Percentiles rank a stretch among this genome's conserved stretches.
Conservation (phyloP, 768 basidiomycete genomes). For the Lentinula lateritia region DNA sequence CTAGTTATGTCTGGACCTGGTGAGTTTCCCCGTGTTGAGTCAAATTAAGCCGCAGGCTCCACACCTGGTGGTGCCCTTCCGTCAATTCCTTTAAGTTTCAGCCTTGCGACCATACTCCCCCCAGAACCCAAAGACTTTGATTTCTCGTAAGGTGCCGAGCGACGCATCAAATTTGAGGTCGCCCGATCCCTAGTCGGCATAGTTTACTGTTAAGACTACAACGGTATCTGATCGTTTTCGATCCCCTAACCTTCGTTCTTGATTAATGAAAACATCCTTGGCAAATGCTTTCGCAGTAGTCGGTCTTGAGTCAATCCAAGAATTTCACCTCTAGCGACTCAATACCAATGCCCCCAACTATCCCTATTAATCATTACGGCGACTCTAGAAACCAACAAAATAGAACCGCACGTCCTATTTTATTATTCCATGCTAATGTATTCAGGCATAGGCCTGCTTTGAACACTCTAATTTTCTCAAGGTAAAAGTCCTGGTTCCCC, state of each 20-base stretch:
- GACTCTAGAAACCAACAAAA: constrained; percentile 81
- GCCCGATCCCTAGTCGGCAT: constrained; percentile 76
- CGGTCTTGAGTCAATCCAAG: constrained; percentile 77
- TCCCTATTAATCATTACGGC: constrained; percentile 80
- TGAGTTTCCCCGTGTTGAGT: constrained; percentile 81
- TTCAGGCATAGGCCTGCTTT: constrained; percentile 74
- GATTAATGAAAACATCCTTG: constrained; percentile 84
- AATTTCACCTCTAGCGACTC: constrained; percentile 81
- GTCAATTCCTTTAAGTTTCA: constrained; percentile 84
- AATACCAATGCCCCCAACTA: constrained; percentile 83
- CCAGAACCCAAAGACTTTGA: constrained; percentile 88
- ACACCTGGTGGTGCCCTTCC: constrained; percentile 50
- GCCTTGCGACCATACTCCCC: constrained; percentile 70
- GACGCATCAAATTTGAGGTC: constrained; percentile 65
- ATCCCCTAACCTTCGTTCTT: constrained; percentile 84
- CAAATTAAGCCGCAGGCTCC: constrained; percentile 84
- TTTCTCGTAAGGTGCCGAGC: constrained; percentile 80
- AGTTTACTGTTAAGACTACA: constrained; percentile 84
- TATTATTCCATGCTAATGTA: constrained; percentile 83
- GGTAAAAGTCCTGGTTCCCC: constrained; percentile 76
- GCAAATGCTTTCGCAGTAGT: constrained; percentile 82
- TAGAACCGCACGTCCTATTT: constrained; percentile 78
- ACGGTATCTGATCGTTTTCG: constrained; percentile 81
- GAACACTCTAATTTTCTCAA: constrained; percentile 83
- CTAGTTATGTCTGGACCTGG: constrained; percentile 75